Conservation (phyloP, 106 monocot species). For the Platanthera guangdongensis region DNA sequence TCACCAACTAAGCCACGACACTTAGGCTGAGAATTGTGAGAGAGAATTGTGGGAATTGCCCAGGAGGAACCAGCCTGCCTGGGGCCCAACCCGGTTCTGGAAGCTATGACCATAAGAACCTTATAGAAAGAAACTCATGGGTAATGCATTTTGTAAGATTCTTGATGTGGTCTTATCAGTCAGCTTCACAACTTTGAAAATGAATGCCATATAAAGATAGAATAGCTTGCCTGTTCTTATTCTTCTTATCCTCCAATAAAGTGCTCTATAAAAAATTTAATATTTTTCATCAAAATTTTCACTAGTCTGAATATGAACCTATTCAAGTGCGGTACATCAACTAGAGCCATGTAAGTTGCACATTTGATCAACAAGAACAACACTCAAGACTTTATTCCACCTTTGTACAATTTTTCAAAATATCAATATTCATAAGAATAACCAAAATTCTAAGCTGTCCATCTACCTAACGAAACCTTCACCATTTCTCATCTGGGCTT, state of each 20-base stretch:
- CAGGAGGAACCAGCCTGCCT: too few relatives aligned
- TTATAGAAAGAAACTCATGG: neutral
- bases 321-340: neutral
- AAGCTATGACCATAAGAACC: too few relatives aligned
- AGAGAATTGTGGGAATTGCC: too few relatives aligned
- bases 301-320: neutral
- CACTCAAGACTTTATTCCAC: too few relatives aligned
- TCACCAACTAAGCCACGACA: too few relatives aligned
- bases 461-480: too few relatives aligned
- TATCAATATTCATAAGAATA: too few relatives aligned
- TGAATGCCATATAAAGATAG: neutral
- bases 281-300: neutral
- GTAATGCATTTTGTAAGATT: neutral
- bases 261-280: neutral
- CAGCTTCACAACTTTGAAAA: neutral
- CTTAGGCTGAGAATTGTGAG: too few relatives aligned
- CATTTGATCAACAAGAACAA: neutral
- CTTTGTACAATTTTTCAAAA: too few relatives aligned
- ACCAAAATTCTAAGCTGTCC: too few relatives aligned
- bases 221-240: neutral
- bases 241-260: neutral
- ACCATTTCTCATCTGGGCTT: too few relatives aligned
- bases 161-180: neutral
- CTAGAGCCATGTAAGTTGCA: neutral
- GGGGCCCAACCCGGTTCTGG: too few relatives aligned